A percentile compares a stretch with the other conserved stretches of the same genome.
Conservation (phyloP, 2,329 filamentous ascomycete species). For the Epichloe typhina region DNA sequence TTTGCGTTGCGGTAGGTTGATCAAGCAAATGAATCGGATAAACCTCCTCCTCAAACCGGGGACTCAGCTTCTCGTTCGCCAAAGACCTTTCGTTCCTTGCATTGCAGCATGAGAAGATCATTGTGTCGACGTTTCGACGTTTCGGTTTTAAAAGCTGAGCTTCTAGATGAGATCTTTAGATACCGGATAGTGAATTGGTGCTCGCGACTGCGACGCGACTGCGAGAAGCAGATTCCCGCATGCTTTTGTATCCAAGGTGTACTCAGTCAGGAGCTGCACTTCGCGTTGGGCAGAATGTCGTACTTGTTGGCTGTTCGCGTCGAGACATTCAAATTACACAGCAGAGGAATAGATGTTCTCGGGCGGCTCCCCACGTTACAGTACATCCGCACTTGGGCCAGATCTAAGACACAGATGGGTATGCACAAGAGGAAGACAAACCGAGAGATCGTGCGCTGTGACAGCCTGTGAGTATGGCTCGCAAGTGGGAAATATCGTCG, state of each 20-base stretch:
- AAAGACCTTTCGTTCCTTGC: background rate
- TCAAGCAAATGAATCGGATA: constrained; percentile 5
- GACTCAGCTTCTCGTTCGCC: background rate
- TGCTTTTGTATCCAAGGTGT: background rate
- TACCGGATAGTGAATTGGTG: background rate
- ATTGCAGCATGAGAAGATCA: constrained; percentile 3
- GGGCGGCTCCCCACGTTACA: background rate
- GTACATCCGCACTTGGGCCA: background rate
- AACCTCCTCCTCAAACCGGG: background rate
- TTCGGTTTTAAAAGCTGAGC: background rate
- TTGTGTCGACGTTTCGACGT: background rate
- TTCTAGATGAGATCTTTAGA: background rate
- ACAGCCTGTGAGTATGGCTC: background rate
- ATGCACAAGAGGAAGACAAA: background rate
- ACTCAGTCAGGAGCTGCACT: background rate
- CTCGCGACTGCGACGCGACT: too few relatives aligned
- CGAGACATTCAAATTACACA: background rate
- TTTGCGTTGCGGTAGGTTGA: constrained; percentile 1
- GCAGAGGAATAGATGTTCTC: background rate
- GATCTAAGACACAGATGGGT: background rate
- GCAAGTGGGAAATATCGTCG: background rate
- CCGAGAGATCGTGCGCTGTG: background rate
- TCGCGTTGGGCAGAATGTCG: background rate
- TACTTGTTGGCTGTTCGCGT: background rate
- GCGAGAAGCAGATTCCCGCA: background rate